These are phyloP conservation scores for Cladosporium sphaerospermum DNA, from an alignment of 2,329 filamentous ascomycete genomes.

Conservation along the genomic window DNA sequence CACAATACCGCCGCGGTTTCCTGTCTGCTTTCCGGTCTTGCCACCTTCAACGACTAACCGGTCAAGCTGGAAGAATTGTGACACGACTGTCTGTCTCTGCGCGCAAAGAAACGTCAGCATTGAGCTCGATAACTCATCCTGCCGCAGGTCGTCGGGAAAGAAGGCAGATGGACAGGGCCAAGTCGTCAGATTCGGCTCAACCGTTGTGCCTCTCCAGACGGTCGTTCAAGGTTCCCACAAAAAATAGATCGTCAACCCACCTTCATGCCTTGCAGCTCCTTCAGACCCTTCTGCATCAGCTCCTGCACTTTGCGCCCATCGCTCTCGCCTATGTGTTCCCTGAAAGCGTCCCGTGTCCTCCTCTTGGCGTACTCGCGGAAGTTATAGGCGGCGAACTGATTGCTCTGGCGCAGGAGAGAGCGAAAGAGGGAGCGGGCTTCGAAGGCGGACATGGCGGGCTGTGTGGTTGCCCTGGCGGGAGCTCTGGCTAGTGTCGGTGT, in stretches of 20 bases:
- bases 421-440: constrained; percentile 55
- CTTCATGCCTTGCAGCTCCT: constrained; percentile 86
- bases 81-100: constrained; percentile 90
- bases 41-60: constrained; percentile 86
- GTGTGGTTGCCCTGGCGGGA: not conserved
- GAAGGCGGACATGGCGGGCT: constrained; percentile 7
- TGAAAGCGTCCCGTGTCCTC: constrained; percentile 84
- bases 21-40: constrained; percentile 68
- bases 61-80: constrained; percentile 90
- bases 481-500: not conserved
- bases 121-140: no score
- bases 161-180: no score
- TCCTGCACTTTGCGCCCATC: constrained; percentile 78
- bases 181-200: no score
- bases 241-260: constrained; percentile 45
- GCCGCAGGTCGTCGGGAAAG: no score
- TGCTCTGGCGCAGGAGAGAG: constrained; percentile 77
- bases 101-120: constrained; percentile 32
- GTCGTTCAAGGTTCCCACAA: no score
- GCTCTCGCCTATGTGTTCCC: constrained; percentile 65
- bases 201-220: no score
- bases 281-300: constrained; percentile 78
- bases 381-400: constrained; percentile 90
- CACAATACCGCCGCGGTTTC: constrained; percentile 58
- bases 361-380: constrained; percentile 95